A percentile compares a stretch with the other conserved stretches of the same genome.
phyloP scores from a whole-genome alignment of 2,329 filamentous ascomycete genomes.

The Fonsecaea multimorphosa region DNA sequence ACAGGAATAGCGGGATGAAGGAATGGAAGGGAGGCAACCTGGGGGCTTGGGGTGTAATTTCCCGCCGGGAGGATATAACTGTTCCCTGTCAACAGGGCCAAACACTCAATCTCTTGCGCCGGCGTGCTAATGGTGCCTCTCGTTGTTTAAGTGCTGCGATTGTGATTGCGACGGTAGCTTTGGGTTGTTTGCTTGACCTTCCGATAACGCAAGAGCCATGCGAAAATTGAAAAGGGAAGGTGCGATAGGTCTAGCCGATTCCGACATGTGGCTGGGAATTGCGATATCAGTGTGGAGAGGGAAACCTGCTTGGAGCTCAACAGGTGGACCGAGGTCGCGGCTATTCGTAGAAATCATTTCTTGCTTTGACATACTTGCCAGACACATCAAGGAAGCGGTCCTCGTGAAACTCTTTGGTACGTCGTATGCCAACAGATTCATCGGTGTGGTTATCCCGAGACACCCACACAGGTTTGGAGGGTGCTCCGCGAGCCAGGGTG shows the following conservation, averaged over 20 bases:
- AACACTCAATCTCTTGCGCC: background rate
- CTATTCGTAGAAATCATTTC: background rate
- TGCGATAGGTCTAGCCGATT: slow-evolving; percentile 4
- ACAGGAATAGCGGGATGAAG: slow-evolving; percentile 19
- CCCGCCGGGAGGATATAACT: background rate
- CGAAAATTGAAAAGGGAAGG: slow-evolving; percentile 10
- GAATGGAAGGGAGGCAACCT: background rate
- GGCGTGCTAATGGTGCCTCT: background rate
- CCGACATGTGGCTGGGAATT: slow-evolving; percentile 14
- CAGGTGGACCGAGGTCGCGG: slow-evolving; percentile 4
- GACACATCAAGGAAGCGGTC: background rate
- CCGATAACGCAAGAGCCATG: slow-evolving; percentile 4
- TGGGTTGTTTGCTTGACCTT: background rate
- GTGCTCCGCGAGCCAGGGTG: background rate
- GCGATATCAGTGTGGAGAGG: slow-evolving; percentile 1
- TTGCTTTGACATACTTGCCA: background rate
- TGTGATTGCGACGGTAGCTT: background rate
- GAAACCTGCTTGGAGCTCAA: background rate
- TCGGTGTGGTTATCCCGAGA: background rate
- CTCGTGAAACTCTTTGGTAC: background rate
- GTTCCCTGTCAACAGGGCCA: background rate
- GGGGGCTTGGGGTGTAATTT: background rate
- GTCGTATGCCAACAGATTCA: background rate
- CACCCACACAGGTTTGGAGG: background rate
- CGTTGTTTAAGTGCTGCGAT: background rate